Base-by-base conservation (phyloP, 805 yeast species). In the Limtongia smithiae region DNA sequence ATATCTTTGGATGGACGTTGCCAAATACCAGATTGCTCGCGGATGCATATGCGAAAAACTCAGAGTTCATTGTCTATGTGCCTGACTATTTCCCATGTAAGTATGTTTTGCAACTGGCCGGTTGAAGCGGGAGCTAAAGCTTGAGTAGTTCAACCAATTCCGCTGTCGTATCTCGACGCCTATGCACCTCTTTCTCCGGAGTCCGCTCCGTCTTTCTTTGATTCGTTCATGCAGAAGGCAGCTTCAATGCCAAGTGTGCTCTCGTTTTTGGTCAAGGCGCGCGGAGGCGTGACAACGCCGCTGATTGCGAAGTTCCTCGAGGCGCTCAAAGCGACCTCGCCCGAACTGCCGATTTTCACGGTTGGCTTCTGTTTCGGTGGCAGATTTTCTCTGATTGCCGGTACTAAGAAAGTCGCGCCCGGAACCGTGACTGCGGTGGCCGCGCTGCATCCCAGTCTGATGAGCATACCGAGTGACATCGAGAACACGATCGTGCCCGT, bases 301-400 rank as follows among this genome's bases (percentile, higher is more conserved):
- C 7, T 30, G 34, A 37, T 51, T n/a, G 47, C 46, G 21, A 33
- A 36, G n/a, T 49, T 52, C 32, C 39, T 37, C 15, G 41, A 40
- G 37, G 30, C 35, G 21, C 21, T 47, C 8, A 32, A 38, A 30
- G 27, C 20, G 4, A 32, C 40, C 12, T 35, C 32, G 34, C 40
- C 48, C 9, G 36, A 41, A 3, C 6, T 27, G 9, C 39, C 45
- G 2, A 24, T 50, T 25, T 50, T 45, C 31, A 39, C 39, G n/a
- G 54, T 53, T 12, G 57, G 57, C 3, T 50, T 42, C 28, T 53
- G 57, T 44, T 50, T 48, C 51, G 57, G 57, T 9, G 55, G 57
- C 9, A 37, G 54, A 21, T 46, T 35, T 34, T 30, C 57, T 11
- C 15, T 53, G 17, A 35, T 42, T 12, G 15, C 40, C 25, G 47